phyloP scores from a whole-genome alignment of 169 alveolate genomes.

The Plasmodium blacklocki region DNA sequence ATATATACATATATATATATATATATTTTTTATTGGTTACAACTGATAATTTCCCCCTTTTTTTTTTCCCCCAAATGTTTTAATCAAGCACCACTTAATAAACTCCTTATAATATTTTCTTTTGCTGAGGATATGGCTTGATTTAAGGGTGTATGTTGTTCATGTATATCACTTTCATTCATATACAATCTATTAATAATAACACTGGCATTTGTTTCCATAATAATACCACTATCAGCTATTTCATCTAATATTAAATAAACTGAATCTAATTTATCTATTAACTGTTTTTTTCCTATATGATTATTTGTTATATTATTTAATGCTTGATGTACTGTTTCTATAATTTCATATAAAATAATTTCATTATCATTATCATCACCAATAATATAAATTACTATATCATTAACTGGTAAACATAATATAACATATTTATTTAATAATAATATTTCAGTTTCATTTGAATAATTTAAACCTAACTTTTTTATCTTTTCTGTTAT shows the following conservation, averaged over 20 bases:
- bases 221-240: conserved; percentile 83
- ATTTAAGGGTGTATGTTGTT: conserved; percentile 34
- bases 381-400: conserved; percentile 76
- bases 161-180: conserved; percentile 62
- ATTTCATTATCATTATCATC: conserved; percentile 81
- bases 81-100: conserved; percentile 66
- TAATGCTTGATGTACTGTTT: conserved; percentile 76
- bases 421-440: conserved; percentile 66
- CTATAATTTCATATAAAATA: conserved; percentile 78
- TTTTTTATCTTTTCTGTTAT: conserved; percentile 61
- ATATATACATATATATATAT: conserved; percentile 5
- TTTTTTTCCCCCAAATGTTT: no score
- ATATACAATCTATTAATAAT: conserved; percentile 45
- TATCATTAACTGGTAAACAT: conserved; percentile 40
- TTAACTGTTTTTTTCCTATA: conserved; percentile 75
- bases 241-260: conserved; percentile 83
- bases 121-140: conserved; percentile 73
- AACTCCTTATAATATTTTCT: conserved; percentile 57
- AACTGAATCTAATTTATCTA: conserved; percentile 81
- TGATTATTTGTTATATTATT: conserved; percentile 78
- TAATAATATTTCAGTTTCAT: conserved; percentile 67
- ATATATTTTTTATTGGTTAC: not conserved
- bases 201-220: conserved; percentile 49
- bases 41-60: not conserved
- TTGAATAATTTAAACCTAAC: conserved; percentile 58